Evolutionary conservation across 768 basidiomycete genomes (phyloP), one percentile per base, ranked within the genome.

Genomic region (Collybiopsis luxurians): DNA sequence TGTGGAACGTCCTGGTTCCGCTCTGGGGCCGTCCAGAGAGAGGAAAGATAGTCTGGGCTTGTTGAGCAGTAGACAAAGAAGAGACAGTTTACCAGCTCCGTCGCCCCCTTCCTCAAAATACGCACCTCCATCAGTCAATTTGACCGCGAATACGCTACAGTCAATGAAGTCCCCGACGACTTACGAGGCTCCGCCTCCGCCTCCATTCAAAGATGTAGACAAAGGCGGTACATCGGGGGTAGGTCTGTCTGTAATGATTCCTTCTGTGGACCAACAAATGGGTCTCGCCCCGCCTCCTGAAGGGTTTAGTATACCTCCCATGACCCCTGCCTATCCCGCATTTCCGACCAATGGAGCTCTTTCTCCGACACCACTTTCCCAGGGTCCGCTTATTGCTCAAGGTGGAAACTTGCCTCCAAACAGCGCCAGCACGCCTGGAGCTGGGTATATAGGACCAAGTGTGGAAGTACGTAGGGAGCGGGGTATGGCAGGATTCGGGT

Each of bases 261-360:
- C 34, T 28, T 42, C 56, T 11, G 42, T 51, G 27, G 36, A 30
- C 28, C 50, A 21, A 30, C 53, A 19, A 28, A 48, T 48, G 19
- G 15, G 47, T 24, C 15, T 48, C 19, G 21, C 47, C 12, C 10
- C 19, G 10, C 26, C 26, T 5, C 10, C 10, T n/a, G 47, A 24
- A 50, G 62, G 9, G 64, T 64, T 56, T 55, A 60, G 63, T 53
- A 62, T 61, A 42, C 67, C 70, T 1, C 83, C 87, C 0, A 76
- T 77, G 43, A 91, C 87, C 3, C 89, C 90, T 1, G 85, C 89
- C 2, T 89, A 89, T 63, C 89, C 90, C 13, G 78, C 87, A 1
- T 92, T 83, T 64, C 79, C 86, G 0, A 69, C 76, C 15, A 36
- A 36, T 17, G 45, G 44, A 30, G 72, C 80, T 19, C 59, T 76